These are phyloP conservation scores for Cynara cardunculus DNA, from an alignment of 129 eudicot genomes.

Conservation along the genomic window DNA sequence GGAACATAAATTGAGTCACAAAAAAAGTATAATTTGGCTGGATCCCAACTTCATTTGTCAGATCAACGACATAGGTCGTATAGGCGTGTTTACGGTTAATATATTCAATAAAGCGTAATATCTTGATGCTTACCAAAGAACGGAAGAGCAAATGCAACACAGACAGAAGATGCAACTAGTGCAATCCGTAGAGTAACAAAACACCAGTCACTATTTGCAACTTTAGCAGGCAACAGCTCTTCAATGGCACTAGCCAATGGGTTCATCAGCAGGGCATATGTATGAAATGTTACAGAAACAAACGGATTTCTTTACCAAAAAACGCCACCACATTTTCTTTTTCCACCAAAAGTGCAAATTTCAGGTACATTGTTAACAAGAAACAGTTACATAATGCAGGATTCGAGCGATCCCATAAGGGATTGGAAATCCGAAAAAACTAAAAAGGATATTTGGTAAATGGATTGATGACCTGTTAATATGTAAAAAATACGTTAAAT, in stretches of 20 bases:
- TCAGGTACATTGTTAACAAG: neutral
- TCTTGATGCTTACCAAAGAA: conserved; percentile 63
- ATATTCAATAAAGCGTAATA: neutral
- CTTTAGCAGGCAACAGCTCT: conserved; percentile 63
- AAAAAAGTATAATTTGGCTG: neutral
- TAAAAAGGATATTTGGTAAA: conserved; percentile 34
- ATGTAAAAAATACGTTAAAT: neutral
- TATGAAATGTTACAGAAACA: conserved; percentile 47
- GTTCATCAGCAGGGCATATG: conserved; percentile 74
- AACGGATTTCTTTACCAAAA: neutral
- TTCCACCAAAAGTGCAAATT: neutral
- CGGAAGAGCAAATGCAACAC: conserved; percentile 78
- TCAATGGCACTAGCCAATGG: conserved; percentile 92
- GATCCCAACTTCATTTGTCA: neutral
- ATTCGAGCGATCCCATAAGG: too few species aligned
- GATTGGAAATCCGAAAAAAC: neutral
- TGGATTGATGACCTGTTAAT: conserved; percentile 26
- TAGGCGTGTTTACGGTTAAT: neutral
- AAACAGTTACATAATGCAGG: too few species aligned
- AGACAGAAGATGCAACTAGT: conserved; percentile 63
- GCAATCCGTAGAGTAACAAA: conserved; percentile 55
- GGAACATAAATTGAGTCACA: neutral
- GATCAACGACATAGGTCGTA: neutral
- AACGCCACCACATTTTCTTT: neutral
- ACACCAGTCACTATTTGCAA: conserved; percentile 47